Base-by-base conservation (phyloP, 352 stramenopile genomes). In the Albugo candida region DNA sequence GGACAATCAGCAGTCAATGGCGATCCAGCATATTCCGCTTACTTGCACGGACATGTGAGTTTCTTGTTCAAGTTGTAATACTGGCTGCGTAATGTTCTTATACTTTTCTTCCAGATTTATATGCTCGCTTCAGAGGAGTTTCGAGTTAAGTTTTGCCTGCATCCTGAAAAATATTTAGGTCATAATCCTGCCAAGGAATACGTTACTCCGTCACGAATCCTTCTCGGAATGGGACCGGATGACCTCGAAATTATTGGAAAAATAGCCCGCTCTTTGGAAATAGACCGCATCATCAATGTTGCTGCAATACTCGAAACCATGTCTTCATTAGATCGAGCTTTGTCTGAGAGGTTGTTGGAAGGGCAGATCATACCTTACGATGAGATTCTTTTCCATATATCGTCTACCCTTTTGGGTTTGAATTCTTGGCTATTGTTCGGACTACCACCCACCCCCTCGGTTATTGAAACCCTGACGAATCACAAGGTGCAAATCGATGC, bases 351-450 rank as follows among this genome's bases (percentile, higher is more conserved):
- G 8, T 31, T 31, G 8, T 31, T 31, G 24, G 8, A 31, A 8
- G 24, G 24, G 24, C 24, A 31, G 8, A 10, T 8, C 24, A 31
- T 31, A 31, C 24, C 24, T 31, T 31, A 10, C 8, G 24, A 31
- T 31, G 24, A 31, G 8, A 31, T 31, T 8, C 24, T 31, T 31
- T 8, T 8, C 8, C 24, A 8, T 31, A 3, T 31, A 10, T 31
- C 24, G 3, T 10, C 24, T 31, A 31, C 24, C 3, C 8, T 31
- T 10, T 10, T 19, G 11, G 38, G 31, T 39, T 53, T 34, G 21
- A 13, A 4, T 11, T 48, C 43, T 12, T 83, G 70, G 70, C 55
- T 85, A 20, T 53, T 85, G 13, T 61, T 31, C 13, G 72, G 81
- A 47, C 42, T 85, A 39, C 55, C 63, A 24, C 52, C 72, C 11